Conservation (phyloP, 805 yeast species). For the Debaryomyces maramus region DNA sequence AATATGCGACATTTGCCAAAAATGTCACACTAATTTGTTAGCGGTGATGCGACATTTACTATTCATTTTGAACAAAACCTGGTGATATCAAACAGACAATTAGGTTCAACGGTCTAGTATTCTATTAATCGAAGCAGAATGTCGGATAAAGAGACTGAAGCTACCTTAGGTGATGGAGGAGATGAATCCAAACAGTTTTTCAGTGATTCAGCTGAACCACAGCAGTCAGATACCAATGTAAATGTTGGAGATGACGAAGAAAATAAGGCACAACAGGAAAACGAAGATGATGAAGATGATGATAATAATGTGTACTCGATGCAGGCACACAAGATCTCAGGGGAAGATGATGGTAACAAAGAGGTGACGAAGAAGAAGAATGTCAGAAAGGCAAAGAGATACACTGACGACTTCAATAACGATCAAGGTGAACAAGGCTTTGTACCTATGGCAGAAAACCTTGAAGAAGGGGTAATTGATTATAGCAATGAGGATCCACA, state of each 20-base stretch:
- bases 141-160: background rate
- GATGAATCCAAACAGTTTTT: background rate
- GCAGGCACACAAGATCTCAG: conserved; percentile 21
- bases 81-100: too few species aligned
- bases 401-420: conserved; percentile 3
- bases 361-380: conserved; percentile 27
- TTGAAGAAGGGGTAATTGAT: conserved; percentile 6
- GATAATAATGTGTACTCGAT: conserved; percentile 26
- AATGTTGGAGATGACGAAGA: background rate
- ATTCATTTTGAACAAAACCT: too few species aligned
- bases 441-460: conserved; percentile 8
- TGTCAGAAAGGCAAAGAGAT: conserved; percentile 20
- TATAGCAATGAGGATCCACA: conserved; percentile 36
- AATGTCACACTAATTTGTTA: too few species aligned
- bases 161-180: background rate
- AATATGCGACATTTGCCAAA: too few species aligned
- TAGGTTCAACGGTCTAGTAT: too few species aligned
- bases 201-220: background rate
- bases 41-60: too few species aligned
- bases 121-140: too few species aligned
- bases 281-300: conserved; percentile 16
- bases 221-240: background rate
- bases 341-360: conserved; percentile 2
- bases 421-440: conserved; percentile 12
- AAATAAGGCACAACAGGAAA: conserved; percentile 5